A percentile compares a stretch with the other conserved stretches of the same genome.
These are phyloP conservation scores for Colletotrichum gloeosporioides DNA, from an alignment of 2,329 filamentous ascomycete species.

Conservation along the genomic window DNA sequence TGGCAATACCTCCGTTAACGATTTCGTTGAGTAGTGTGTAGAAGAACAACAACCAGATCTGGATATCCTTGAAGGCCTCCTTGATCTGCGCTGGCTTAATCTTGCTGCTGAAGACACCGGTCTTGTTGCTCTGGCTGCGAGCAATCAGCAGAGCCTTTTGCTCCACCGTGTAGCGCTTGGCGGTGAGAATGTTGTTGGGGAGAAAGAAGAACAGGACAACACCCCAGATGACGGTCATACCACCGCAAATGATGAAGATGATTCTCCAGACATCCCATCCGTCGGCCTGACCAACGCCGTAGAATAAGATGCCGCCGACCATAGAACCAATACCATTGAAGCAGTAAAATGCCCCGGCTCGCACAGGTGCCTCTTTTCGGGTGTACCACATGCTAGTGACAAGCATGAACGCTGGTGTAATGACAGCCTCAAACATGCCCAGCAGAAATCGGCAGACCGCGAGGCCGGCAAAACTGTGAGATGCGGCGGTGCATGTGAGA, in stretches of 20 bases:
- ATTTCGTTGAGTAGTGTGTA: conserved; percentile 28
- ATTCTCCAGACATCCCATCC: conserved; percentile 25
- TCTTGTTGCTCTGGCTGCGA: conserved; percentile 45
- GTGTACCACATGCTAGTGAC: conserved; percentile 35
- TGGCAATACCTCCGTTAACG: conserved; percentile 28
- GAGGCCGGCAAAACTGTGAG: conserved; percentile 30
- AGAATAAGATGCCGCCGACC: conserved; percentile 23
- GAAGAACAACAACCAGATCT: conserved; percentile 48
- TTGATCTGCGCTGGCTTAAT: conserved; percentile 44
- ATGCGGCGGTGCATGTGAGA: conserved; percentile 29
- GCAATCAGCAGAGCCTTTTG: conserved; percentile 62
- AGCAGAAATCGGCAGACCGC: conserved; percentile 37
- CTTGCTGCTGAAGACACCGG: conserved; percentile 44
- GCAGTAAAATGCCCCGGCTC: conserved; percentile 22
- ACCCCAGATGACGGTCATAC: conserved; percentile 21
- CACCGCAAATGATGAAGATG: conserved; percentile 27
- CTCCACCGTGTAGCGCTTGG: conserved; percentile 62
- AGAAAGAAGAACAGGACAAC: conserved; percentile 32
- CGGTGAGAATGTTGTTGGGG: conserved; percentile 52
- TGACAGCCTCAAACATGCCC: conserved; percentile 33
- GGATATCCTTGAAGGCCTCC: conserved; percentile 44
- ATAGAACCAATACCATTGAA: conserved; percentile 21
- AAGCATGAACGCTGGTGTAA: conserved; percentile 34
- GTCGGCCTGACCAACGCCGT: conserved; percentile 28
- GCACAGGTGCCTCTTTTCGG: conserved; percentile 26